A percentile compares a stretch with the other conserved stretches of the same genome.
phyloP scores from a whole-genome alignment of 495 filamentous ascomycete species.

The Cercophora scortea region DNA sequence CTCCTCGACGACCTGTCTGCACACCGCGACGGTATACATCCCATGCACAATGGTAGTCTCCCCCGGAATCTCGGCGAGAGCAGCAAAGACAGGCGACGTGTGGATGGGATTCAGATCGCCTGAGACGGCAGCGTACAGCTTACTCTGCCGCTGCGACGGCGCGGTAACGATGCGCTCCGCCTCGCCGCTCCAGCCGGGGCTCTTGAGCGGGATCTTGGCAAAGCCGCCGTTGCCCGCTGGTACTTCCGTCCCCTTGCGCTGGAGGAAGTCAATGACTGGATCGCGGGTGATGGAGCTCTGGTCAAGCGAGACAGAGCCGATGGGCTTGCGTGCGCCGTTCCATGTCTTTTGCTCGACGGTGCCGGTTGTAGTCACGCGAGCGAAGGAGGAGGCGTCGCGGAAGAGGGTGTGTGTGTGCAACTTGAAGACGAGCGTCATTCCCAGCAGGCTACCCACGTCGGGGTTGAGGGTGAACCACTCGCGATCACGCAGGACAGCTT shows the following conservation, averaged over 20 bases:
- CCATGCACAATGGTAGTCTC: conserved; percentile 74
- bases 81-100: conserved; percentile 82
- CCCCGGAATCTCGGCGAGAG: conserved; percentile 78
- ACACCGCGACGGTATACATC: conserved; percentile 90
- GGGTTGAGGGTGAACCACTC: neutral
- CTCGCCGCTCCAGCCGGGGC: neutral
- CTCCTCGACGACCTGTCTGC: conserved; percentile 26
- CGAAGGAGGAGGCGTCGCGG: neutral
- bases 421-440: neutral
- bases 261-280: neutral
- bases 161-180: conserved; percentile 27
- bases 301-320: neutral
- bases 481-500: neutral
- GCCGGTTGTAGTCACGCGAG: neutral
- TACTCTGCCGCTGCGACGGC: conserved; percentile 77
- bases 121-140: conserved; percentile 84
- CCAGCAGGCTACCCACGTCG: neutral
- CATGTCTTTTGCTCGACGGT: neutral
- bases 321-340: neutral
- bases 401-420: neutral
- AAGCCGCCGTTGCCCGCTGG: neutral
- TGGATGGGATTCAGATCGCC: conserved; percentile 95
- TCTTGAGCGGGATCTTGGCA: neutral
- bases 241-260: neutral
- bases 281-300: neutral